Percentiles rank a stretch among this genome's conserved stretches.
Conservation (phyloP, 495 filamentous ascomycete genomes). For the Aspergillus panamensis region DNA sequence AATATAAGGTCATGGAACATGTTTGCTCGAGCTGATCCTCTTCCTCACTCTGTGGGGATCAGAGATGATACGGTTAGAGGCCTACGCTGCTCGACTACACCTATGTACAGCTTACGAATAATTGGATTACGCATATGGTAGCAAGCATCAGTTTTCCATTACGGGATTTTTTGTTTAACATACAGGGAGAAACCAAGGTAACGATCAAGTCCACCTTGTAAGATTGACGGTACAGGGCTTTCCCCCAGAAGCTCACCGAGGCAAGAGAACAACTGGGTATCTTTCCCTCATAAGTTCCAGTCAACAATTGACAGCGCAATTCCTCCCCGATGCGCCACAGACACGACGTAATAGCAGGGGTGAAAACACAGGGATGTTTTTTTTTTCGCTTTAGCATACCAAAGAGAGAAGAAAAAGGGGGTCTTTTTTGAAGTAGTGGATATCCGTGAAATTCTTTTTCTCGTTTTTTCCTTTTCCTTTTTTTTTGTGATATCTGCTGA, state of each 20-base stretch:
- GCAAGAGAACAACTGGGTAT: conserved; percentile 60
- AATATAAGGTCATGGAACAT: neutral
- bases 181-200: conserved; percentile 52
- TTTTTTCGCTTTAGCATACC: conserved; percentile 23
- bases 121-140: conserved; percentile 16
- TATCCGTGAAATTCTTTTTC: conserved; percentile 37
- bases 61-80: too few relatives aligned
- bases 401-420: conserved; percentile 30
- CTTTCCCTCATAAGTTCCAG: conserved; percentile 97
- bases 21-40: neutral
- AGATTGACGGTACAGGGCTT: conserved; percentile 83
- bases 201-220: conserved; percentile 61
- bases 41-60: too few relatives aligned
- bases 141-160: conserved; percentile 41
- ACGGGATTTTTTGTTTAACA: conserved; percentile 39
- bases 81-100: neutral
- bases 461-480: conserved; percentile 41
- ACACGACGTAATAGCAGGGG: conserved; percentile 22
- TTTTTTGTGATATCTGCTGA: conserved; percentile 30
- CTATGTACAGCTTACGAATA: neutral
- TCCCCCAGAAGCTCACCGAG: conserved; percentile 62
- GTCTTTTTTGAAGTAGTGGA: conserved; percentile 26
- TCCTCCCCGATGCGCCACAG: conserved; percentile 39
- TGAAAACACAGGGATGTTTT: conserved; percentile 14
- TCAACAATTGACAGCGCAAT: conserved; percentile 52